Conservation (phyloP, 208 protist species). For the Trypanosoma avium region DNA sequence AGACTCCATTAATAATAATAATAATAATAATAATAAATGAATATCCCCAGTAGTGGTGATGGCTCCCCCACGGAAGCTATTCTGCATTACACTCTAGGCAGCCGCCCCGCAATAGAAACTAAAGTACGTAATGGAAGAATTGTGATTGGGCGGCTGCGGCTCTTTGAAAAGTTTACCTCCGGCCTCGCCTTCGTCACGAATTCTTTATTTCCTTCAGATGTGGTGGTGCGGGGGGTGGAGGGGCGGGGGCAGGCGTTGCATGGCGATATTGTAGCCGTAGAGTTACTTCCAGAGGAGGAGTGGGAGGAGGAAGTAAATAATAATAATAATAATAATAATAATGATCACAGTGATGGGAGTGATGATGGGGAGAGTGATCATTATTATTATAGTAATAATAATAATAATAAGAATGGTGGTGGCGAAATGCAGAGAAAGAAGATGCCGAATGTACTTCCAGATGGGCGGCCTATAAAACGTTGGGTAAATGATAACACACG, state of each 20-base stretch:
- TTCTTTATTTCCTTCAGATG: slow-evolving; percentile 43
- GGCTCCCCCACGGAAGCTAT: background rate
- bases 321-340: background rate
- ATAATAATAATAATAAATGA: too few relatives aligned
- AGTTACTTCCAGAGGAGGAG: slow-evolving; percentile 48
- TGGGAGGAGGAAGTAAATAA: slow-evolving; percentile 29
- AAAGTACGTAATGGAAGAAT: slow-evolving; percentile 45
- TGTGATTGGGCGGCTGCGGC: slow-evolving; percentile 50
- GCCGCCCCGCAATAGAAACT: slow-evolving; percentile 39
- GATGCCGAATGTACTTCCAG: slow-evolving; percentile 41
- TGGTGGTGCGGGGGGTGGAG: slow-evolving; percentile 45
- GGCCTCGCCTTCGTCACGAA: slow-evolving; percentile 55
- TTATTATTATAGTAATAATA: slow-evolving; percentile 14
- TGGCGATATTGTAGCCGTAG: slow-evolving; percentile 73
- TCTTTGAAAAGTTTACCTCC: slow-evolving; percentile 41
- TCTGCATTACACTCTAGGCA: slow-evolving; percentile 40
- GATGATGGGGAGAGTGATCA: background rate
- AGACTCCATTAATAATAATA: too few relatives aligned
- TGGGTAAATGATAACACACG: slow-evolving; percentile 32
- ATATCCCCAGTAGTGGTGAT: too few relatives aligned
- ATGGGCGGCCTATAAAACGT: slow-evolving; percentile 40
- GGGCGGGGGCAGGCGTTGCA: slow-evolving; percentile 37
- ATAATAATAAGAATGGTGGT: slow-evolving; percentile 1
- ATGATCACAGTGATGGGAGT: background rate
- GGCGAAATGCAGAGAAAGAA: slow-evolving; percentile 3